Evolutionary conservation across 2,329 filamentous ascomycete species (phyloP), one percentile per base, ranked within the genome.

Genomic region (Clarireedia paspali): DNA sequence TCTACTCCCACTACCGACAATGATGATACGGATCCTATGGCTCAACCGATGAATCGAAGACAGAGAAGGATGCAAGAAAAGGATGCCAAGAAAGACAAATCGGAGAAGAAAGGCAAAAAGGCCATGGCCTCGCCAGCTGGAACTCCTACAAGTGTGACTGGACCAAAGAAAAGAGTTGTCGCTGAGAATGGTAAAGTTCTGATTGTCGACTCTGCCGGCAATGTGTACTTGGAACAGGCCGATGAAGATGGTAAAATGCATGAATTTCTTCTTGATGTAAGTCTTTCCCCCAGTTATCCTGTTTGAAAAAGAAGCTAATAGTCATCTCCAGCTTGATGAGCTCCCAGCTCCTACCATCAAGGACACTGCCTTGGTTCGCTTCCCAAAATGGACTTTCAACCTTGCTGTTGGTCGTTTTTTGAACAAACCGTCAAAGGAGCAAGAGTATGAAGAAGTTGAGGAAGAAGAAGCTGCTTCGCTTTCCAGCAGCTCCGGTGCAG

Each of bases 121-220:
- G 70, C 71, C n/a, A 72, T 74, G 69, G 71, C 72, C 63, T 62
- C 69, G 61, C 57, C 66, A 60, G 52, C 67, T 64, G 58, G 71
- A 69, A 58, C 68, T 59, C 58, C 70, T 64, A 59, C 71, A 68
- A 71, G 77, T 53, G 82, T 83, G 10, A 81, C 84, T 39, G 91
- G 91, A 20, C 79, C 87, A 36, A 89, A 89, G 74, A 95, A 92
- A 78, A 81, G 89, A 38, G 89, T 97, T 15, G 83, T 91, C 26
- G 92, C 91, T 2, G 88, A 96, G 76, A 99, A 99, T 66, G 94
- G 94, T 63, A 99, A 97, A 76, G 79, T 95, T 0, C 77, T 99
- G 39, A 86, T 99, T 55, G 94, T 99, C 4, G 92, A 99, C 72
- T 89, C 89, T 0, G 77, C 87, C 9, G 94, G 94, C 27, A 91